phyloP scores from a whole-genome alignment of 2,329 filamentous ascomycete species.

The Trichoderma polysporum region DNA sequence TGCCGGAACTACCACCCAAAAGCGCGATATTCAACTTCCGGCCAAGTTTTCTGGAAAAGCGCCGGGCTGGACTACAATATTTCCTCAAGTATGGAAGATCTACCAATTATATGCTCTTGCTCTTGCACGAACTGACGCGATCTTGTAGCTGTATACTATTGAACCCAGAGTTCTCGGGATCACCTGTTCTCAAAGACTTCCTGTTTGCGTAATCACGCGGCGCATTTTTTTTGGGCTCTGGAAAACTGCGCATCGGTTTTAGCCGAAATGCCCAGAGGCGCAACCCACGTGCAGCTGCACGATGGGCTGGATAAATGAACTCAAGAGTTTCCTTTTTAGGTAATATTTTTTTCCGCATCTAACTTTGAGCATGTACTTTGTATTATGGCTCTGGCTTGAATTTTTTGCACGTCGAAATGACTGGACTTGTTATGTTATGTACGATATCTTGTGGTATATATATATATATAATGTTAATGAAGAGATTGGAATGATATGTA shows the following conservation, averaged over 20 bases:
- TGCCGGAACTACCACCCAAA: conserved; percentile 89
- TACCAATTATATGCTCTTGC: background rate
- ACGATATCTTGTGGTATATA: background rate
- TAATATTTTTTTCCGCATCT: background rate
- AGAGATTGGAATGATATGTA: background rate
- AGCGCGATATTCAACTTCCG: conserved; percentile 85
- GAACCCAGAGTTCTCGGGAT: conserved; percentile 90
- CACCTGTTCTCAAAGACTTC: conserved; percentile 89
- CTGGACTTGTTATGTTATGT: background rate
- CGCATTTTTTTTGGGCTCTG: background rate
- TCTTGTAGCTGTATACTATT: conserved; percentile 74
- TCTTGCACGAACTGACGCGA: background rate
- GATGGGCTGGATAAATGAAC: background rate
- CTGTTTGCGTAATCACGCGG: conserved; percentile 60
- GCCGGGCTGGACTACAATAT: conserved; percentile 80
- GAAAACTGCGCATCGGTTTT: background rate
- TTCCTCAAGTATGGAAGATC: conserved; percentile 77
- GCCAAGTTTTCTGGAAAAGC: conserved; percentile 79
- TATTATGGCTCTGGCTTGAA: background rate
- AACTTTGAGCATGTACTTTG: background rate
- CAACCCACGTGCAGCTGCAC: background rate
- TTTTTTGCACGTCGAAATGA: background rate
- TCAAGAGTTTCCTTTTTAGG: background rate
- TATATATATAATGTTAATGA: background rate
- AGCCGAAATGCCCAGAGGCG: background rate